Percentiles rank a stretch among this genome's conserved stretches.
Conservation (phyloP, 176 grass and related monocot genomes). For the Oryza punctata region DNA sequence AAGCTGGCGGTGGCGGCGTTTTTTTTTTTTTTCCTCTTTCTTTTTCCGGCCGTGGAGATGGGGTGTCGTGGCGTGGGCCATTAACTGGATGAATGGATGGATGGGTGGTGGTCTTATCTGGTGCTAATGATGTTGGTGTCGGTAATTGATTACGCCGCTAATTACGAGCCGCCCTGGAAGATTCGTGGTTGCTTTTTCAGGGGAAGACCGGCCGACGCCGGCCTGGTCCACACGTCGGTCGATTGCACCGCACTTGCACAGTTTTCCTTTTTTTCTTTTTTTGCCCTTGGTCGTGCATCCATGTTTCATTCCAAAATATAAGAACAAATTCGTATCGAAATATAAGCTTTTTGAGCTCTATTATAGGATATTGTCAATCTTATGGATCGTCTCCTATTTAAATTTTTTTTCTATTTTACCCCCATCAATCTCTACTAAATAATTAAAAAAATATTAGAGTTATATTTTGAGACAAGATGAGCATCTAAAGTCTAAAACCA, state of each 20-base stretch:
- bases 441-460: too few relatives aligned
- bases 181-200: conserved; percentile 3
- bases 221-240: neutral
- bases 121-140: conserved; percentile 37
- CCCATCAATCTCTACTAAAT: too few relatives aligned
- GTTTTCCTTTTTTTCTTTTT: too few relatives aligned
- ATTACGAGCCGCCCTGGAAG: conserved; percentile 13
- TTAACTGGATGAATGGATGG: neutral
- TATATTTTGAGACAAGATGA: too few relatives aligned
- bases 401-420: too few relatives aligned
- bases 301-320: too few relatives aligned
- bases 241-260: neutral
- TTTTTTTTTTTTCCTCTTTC: neutral
- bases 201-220: neutral
- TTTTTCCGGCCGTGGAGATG: neutral
- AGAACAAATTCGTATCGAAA: too few relatives aligned
- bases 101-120: conserved; percentile 2
- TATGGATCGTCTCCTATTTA: too few relatives aligned
- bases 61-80: neutral
- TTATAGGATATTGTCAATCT: too few relatives aligned
- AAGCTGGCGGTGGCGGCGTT: neutral
- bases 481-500: too few relatives aligned
- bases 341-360: too few relatives aligned
- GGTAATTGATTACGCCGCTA: conserved; percentile 44
- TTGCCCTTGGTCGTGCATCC: too few relatives aligned